These are phyloP conservation scores for Sonneratia caseolaris DNA, from an alignment of 345 rosid genomes.

Conservation along the genomic window DNA sequence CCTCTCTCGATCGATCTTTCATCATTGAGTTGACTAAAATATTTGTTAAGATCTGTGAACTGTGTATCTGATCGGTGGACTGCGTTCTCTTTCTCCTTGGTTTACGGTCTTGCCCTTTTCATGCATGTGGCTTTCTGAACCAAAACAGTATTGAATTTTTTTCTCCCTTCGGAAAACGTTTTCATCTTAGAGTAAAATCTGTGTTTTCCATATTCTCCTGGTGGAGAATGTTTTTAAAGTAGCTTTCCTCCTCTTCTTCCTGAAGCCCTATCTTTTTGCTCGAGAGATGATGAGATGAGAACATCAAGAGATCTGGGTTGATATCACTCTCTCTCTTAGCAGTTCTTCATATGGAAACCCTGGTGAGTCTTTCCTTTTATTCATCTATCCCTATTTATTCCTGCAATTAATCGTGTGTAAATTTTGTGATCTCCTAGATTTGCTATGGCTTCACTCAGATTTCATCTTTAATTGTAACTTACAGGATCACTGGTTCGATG, in stretches of 20 bases:
- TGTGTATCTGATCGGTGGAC: background rate
- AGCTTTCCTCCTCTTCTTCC: background rate
- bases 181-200: no score
- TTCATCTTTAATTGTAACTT: background rate
- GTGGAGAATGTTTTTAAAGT: background rate
- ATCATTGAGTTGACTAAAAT: background rate
- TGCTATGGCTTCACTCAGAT: background rate
- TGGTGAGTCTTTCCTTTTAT: background rate
- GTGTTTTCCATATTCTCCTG: background rate
- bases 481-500: background rate
- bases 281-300: background rate
- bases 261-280: background rate
- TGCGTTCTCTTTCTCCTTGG: background rate
- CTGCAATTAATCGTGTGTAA: conserved; percentile 1
- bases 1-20: background rate
- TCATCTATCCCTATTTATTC: background rate
- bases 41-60: background rate
- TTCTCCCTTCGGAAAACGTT: no score
- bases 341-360: background rate
- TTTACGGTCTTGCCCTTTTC: background rate
- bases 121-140: background rate
- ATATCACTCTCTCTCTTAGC: background rate
- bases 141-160: no score
- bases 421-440: background rate
- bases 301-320: background rate